Conservation (phyloP, 2,329 filamentous ascomycete species). For the Aspergillus caelatus region DNA sequence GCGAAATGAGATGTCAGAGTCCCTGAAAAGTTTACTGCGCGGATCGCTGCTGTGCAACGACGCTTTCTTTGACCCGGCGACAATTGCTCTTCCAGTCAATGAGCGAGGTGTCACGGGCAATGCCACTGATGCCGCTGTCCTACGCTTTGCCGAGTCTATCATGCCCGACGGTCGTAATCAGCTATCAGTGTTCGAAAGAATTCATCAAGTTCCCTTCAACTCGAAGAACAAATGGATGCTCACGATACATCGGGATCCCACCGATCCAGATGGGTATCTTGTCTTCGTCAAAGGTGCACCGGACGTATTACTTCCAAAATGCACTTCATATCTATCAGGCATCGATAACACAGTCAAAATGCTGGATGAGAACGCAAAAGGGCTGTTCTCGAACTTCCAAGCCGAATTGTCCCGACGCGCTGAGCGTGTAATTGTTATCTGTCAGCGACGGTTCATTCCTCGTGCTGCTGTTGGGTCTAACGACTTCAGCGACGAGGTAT, state of each 20-base stretch:
- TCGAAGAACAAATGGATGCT: slow-evolving; percentile 86
- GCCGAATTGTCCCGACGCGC: slow-evolving; percentile 70
- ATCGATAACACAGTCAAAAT: slow-evolving; percentile 56
- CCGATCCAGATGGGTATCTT: slow-evolving; percentile 32
- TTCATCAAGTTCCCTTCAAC: slow-evolving; percentile 75
- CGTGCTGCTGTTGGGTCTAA: slow-evolving; percentile 49
- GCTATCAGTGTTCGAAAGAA: slow-evolving; percentile 61
- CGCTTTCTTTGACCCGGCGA: slow-evolving; percentile 71
- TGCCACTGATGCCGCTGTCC: slow-evolving; percentile 74
- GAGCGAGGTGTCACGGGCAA: slow-evolving; percentile 72
- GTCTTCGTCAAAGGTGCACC: slow-evolving; percentile 73
- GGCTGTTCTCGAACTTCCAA: slow-evolving; percentile 62
- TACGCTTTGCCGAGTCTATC: slow-evolving; percentile 70
- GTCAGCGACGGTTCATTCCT: slow-evolving; percentile 59
- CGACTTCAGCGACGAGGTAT: slow-evolving; percentile 55
- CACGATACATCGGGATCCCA: slow-evolving; percentile 49
- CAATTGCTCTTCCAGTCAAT: slow-evolving; percentile 59
- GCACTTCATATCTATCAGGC: slow-evolving; percentile 61
- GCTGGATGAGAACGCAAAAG: slow-evolving; percentile 53
- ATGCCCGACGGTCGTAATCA: slow-evolving; percentile 61
- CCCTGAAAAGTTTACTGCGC: slow-evolving; percentile 62
- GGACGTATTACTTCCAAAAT: slow-evolving; percentile 70
- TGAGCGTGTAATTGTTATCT: slow-evolving; percentile 70
- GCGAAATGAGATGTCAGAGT: slow-evolving; percentile 32
- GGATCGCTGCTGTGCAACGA: slow-evolving; percentile 73